phyloP scores from a whole-genome alignment of 192 early-diverging fungal genomes.

The Thoreauomyces humboldtii region DNA sequence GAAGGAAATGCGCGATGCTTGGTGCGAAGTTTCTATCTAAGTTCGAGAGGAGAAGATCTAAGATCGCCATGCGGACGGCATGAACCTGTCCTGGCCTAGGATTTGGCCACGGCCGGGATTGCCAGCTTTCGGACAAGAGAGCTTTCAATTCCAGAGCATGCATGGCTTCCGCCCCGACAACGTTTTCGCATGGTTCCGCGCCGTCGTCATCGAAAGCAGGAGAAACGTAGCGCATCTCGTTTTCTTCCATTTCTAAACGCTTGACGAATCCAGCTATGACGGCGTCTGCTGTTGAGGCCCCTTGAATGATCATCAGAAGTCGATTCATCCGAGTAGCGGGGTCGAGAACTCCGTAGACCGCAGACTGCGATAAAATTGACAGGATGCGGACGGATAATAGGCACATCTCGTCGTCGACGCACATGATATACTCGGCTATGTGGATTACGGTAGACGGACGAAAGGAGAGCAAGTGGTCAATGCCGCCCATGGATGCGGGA shows the following conservation, averaged over 20 bases:
- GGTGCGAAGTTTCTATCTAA: constrained; percentile 48
- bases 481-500: constrained; percentile 58
- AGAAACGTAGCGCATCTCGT: constrained; percentile 30
- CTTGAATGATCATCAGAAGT: constrained; percentile 68
- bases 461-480: constrained; percentile 79
- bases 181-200: constrained; percentile 33
- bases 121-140: constrained; percentile 10
- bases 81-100: constrained; percentile 40
- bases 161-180: constrained; percentile 12
- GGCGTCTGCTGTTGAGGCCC: constrained; percentile 57
- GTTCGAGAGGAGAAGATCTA: constrained; percentile 83
- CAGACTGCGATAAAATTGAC: constrained; percentile 66
- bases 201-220: constrained; percentile 8
- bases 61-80: constrained; percentile 74
- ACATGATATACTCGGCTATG: constrained; percentile 70
- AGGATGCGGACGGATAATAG: constrained; percentile 71
- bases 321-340: constrained; percentile 57
- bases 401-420: constrained; percentile 66
- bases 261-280: constrained; percentile 78
- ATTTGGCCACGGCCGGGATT: constrained; percentile 3
- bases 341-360: constrained; percentile 60
- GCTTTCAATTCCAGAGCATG: neutral
- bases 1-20: constrained; percentile 83
- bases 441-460: constrained; percentile 65
- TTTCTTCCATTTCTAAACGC: constrained; percentile 68